Conservation (phyloP, 345 rosid genomes). For the Trapa incisa region DNA sequence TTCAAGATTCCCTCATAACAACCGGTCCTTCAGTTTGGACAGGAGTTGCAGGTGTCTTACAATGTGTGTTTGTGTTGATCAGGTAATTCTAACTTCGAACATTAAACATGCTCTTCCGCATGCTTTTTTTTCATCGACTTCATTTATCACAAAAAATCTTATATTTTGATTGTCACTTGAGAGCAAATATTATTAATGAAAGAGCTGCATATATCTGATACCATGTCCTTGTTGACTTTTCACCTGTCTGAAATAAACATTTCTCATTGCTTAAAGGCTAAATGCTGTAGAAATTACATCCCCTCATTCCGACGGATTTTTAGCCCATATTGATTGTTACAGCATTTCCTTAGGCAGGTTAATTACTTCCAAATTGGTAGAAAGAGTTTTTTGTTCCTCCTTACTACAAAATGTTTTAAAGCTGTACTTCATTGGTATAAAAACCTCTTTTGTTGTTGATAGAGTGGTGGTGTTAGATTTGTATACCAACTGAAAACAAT, state of each 20-base stretch:
- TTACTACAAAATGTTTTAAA: too few relatives aligned
- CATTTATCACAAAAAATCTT: neutral
- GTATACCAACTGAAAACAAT: too few relatives aligned
- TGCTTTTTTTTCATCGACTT: neutral
- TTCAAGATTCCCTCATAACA: constrained; percentile 73
- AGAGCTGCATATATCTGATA: neutral
- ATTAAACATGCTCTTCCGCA: neutral
- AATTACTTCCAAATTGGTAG: too few relatives aligned
- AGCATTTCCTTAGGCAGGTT: too few relatives aligned
- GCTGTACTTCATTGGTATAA: too few relatives aligned
- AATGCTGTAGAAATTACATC: neutral
- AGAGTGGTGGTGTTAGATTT: too few relatives aligned
- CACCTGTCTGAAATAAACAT: too few relatives aligned
- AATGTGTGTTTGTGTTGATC: constrained; percentile 77
- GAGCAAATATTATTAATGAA: neutral
- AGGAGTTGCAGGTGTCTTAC: constrained; percentile 88
- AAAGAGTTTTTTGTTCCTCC: too few relatives aligned
- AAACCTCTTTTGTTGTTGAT: too few relatives aligned
- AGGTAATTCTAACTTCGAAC: constrained; percentile 31
- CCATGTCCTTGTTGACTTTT: neutral
- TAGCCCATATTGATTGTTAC: neutral
- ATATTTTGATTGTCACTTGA: neutral
- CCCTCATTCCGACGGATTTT: neutral
- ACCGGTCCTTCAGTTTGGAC: constrained; percentile 85
- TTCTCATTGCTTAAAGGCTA: too few relatives aligned